Evolutionary conservation across 495 filamentous ascomycete species (phyloP).

Genomic region (Lophiostoma macrostomum): DNA sequence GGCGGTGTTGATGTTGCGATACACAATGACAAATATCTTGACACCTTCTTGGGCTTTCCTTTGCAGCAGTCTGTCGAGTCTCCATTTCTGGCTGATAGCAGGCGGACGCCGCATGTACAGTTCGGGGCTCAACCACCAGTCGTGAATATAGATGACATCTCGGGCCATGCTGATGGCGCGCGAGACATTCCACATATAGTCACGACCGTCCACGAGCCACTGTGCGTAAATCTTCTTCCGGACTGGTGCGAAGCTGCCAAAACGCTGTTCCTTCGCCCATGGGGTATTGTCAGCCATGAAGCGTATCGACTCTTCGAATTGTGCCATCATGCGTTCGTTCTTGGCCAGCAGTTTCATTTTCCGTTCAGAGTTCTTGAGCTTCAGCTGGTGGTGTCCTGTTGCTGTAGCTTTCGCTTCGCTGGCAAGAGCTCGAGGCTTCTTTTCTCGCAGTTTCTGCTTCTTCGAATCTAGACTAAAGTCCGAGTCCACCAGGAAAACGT

Average conservation of each 20-base stretch:
- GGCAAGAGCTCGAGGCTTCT: constrained; percentile 50
- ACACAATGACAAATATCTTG: constrained; percentile 97
- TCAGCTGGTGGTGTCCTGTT: constrained; percentile 78
- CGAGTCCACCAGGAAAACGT: constrained; percentile 91
- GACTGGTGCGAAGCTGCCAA: constrained; percentile 91
- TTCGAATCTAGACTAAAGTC: constrained; percentile 76
- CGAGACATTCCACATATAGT: constrained; percentile 99
- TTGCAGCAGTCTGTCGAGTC: constrained; percentile 90
- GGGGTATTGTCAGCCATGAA: constrained; percentile 76
- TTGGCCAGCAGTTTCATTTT: constrained; percentile 88
- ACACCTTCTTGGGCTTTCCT: constrained; percentile 91
- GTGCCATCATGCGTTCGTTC: constrained; percentile 80
- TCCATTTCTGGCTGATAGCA: constrained; percentile 98
- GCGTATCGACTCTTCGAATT: constrained; percentile 88
- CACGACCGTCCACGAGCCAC: constrained; percentile 94
- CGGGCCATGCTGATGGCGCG: constrained; percentile 95
- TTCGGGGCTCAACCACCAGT: constrained; percentile 98
- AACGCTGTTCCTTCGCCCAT: constrained; percentile 81
- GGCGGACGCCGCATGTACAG: constrained; percentile 93
- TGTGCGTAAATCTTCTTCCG: constrained; percentile 83
- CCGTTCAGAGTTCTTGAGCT: constrained; percentile 80
- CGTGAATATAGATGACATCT: constrained; percentile 98
- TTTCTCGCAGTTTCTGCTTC: constrained; percentile 54
- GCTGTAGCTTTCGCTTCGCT: constrained; percentile 61
- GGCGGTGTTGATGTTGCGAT: constrained; percentile 95